Evolutionary conservation across 805 yeast species (phyloP).

Genomic region (Saturnispora besseyi): DNA sequence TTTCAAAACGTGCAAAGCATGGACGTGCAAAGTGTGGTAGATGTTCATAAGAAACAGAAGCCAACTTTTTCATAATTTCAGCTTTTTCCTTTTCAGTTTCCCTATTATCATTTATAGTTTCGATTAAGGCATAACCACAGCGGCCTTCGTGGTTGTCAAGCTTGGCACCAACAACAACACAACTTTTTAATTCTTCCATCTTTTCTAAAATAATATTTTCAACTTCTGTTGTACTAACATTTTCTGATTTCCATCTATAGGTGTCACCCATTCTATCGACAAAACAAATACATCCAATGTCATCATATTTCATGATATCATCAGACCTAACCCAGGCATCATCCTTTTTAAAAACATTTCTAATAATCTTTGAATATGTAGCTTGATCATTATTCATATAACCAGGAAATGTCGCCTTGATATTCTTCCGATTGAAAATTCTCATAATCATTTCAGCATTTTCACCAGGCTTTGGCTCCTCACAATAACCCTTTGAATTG

Average conservation of each 20-base stretch:
- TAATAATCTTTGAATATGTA: constrained; percentile 63
- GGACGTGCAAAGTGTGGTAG: constrained; percentile 87
- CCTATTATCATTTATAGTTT: constrained; percentile 27
- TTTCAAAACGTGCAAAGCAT: constrained; percentile 62
- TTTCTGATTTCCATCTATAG: constrained; percentile 93
- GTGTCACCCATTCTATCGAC: constrained; percentile 94
- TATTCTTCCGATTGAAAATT: constrained; percentile 49
- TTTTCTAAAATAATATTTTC: constrained; percentile 57
- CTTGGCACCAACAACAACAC: constrained; percentile 80
- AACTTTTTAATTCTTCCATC: constrained; percentile 41
- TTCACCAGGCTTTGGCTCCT: constrained; percentile 44
- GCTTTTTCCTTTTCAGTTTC: constrained; percentile 24
- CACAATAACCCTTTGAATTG: constrained; percentile 58
- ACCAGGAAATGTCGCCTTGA: constrained; percentile 81
- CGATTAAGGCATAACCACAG: constrained; percentile 82
- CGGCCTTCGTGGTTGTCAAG: constrained; percentile 89
- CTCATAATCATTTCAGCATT: constrained; percentile 86
- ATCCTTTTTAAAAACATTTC: constrained; percentile 71
- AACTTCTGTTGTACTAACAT: constrained; percentile 88
- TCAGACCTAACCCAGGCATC: constrained; percentile 91
- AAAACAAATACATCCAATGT: constrained; percentile 63
- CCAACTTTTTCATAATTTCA: constrained; percentile 31
- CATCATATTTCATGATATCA: constrained; percentile 66
- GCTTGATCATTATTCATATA: constrained; percentile 75
- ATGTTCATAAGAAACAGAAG: constrained; percentile 29